These are phyloP conservation scores for Phytophthora hybrid DNA, from an alignment of 352 stramenopile genomes.

Conservation along the genomic window DNA sequence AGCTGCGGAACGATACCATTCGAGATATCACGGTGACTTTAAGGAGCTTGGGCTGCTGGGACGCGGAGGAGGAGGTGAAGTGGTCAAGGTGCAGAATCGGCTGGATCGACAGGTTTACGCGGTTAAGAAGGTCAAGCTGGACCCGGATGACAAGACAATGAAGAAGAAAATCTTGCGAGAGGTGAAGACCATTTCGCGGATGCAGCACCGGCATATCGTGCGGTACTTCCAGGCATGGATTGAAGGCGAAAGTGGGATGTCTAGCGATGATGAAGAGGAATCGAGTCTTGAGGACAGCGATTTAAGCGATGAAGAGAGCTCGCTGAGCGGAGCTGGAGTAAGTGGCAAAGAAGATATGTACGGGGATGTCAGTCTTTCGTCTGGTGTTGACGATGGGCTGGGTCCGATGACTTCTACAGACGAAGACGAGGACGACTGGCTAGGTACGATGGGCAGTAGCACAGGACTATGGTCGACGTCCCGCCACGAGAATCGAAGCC, in stretches of 20 bases:
- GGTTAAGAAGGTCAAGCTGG: conserved; percentile 89
- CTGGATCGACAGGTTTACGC: conserved; percentile 87
- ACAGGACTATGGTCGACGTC: conserved; percentile 74
- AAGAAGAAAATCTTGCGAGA: conserved; percentile 97
- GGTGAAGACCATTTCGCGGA: conserved; percentile 96
- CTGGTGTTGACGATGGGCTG: conserved; percentile 43
- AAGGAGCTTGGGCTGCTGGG: conserved; percentile 87
- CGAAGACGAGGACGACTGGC: conserved; percentile 84
- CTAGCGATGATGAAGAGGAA: conserved; percentile 57
- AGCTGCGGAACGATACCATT: conserved; percentile 61
- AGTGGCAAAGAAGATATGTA: conserved; percentile 43
- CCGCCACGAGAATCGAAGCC: conserved; percentile 61
- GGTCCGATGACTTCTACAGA: conserved; percentile 52
- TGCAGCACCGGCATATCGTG: conserved; percentile 97
- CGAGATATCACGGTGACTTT: conserved; percentile 87
- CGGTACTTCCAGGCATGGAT: conserved; percentile 94
- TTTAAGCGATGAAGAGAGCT: conserved; percentile 37
- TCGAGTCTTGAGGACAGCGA: conserved; percentile 49
- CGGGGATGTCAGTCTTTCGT: conserved; percentile 52
- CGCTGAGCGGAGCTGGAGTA: neutral
- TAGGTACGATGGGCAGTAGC: conserved; percentile 73
- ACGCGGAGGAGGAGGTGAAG: conserved; percentile 83
- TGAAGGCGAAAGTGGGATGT: conserved; percentile 71
- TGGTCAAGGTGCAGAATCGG: conserved; percentile 86
- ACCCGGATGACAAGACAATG: conserved; percentile 89